A percentile compares a stretch with the other conserved stretches of the same genome.
These are phyloP conservation scores for Sclerotinia sclerotiorum DNA, from an alignment of 2,329 filamentous ascomycete genomes.

Conservation along the genomic window DNA sequence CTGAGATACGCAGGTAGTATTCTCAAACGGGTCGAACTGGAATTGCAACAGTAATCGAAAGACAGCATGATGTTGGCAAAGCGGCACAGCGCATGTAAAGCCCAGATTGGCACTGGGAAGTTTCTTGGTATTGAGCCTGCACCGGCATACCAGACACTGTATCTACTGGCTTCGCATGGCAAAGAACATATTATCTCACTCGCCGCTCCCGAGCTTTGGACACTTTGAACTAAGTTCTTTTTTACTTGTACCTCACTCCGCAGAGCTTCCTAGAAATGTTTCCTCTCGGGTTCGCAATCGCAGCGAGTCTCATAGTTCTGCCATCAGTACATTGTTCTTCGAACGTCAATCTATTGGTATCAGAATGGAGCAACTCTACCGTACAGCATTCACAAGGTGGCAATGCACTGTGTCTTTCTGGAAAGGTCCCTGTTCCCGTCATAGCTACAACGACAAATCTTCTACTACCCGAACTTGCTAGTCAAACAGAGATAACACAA, in stretches of 20 bases:
- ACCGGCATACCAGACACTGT: neutral
- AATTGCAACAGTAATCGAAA: neutral
- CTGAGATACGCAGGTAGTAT: neutral
- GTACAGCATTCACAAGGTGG: neutral
- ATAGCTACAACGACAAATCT: neutral
- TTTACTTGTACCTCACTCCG: neutral
- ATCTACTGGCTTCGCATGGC: neutral
- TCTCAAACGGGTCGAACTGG: neutral
- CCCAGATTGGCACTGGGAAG: neutral
- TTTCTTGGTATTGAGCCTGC: neutral
- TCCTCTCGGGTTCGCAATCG: neutral
- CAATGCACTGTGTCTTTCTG: neutral
- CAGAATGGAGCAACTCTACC: neutral
- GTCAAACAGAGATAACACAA: conserved; percentile 1
- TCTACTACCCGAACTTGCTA: neutral
- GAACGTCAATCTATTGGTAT: neutral
- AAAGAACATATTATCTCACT: neutral
- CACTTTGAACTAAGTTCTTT: neutral
- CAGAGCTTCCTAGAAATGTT: neutral
- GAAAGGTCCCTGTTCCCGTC: neutral
- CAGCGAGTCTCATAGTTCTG: neutral
- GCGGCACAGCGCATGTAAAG: neutral
- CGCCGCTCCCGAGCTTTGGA: neutral
- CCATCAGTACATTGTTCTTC: neutral
- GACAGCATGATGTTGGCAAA: neutral